These are phyloP conservation scores for Dictyostelium firmibasis DNA, from an alignment of 78 protist genomes.

Conservation along the genomic window DNA sequence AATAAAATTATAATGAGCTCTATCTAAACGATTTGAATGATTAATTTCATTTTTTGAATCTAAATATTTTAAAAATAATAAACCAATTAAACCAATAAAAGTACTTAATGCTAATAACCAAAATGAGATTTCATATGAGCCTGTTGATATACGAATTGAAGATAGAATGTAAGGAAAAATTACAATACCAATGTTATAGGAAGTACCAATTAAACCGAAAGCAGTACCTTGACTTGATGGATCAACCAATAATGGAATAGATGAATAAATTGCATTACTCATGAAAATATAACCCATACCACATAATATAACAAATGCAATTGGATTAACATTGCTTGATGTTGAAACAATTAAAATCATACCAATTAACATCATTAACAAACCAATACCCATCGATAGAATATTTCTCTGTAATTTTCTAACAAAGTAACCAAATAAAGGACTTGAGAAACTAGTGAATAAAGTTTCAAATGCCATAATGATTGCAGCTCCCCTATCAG, in stretches of 20 bases:
- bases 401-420: neutral
- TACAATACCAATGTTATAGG: constrained; percentile 59
- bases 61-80: constrained; percentile 1
- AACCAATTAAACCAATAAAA: neutral
- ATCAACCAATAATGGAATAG: constrained; percentile 18
- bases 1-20: neutral
- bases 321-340: neutral
- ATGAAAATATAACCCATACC: constrained; percentile 34
- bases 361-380: constrained; percentile 9
- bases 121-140: constrained; percentile 26
- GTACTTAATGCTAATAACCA: constrained; percentile 17
- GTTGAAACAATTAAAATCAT: neutral
- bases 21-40: neutral
- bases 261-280: neutral
- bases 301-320: neutral
- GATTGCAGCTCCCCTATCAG: constrained; percentile 3
- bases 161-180: constrained; percentile 19
- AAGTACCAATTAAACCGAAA: constrained; percentile 35
- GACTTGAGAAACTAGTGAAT: neutral
- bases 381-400: constrained; percentile 25
- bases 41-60: neutral
- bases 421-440: constrained; percentile 3
- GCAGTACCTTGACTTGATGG: constrained; percentile 13
- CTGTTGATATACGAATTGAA: neutral
- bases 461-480: constrained; percentile 61